Base-by-base conservation (phyloP, 257 asterid genomes). In the Prunella vulgaris region DNA sequence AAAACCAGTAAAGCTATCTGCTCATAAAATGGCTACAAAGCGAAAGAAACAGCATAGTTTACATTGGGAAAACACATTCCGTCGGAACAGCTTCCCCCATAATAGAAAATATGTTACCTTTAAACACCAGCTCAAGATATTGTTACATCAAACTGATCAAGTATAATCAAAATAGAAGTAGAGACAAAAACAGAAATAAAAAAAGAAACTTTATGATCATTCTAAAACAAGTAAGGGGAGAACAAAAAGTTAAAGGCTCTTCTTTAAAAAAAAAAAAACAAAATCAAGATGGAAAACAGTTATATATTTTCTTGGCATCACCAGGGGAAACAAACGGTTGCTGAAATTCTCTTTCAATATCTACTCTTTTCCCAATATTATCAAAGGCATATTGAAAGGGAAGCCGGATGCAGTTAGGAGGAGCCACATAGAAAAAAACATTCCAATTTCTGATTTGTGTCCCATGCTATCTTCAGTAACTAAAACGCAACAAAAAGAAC, bases 401-500 rank as follows among this genome's bases (percentile, higher is more conserved):
- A n/a, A n/a, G n/a, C n/a, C n/a, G n/a, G n/a, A 20, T 1, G 8
- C 17, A 2, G 2, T 10, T n/a, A 3, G 20, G 32, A 7, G 60
- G 24, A 7, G 60, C 60, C 10, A 13, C 37, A 9, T n/a, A 10
- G 54, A 32, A 54, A 69, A 2, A 7, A 56, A 63, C 21, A n/a
- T 49, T 33, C 61, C 54, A 35, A 42, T 15, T 64, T 56, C 42
- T 38, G 61, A 46, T 44, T 27, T 48, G 25, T 24, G 42, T 62
- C 52, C 51, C 60, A 60, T 18, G 46, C 24, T 58, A 33, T 62
- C 35, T 33, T 53, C 20, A 28, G 38, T 28, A 30, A 21, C 64
- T 42, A 70, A 59, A 46, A 59, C 12, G 63, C 32, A 66, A 67
- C 1, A 44, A 72, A 60, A 32, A 21, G 24, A 66, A 63, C 22